Base-by-base conservation (phyloP, 768 basidiomycete species). In the Serendipita sp. region DNA sequence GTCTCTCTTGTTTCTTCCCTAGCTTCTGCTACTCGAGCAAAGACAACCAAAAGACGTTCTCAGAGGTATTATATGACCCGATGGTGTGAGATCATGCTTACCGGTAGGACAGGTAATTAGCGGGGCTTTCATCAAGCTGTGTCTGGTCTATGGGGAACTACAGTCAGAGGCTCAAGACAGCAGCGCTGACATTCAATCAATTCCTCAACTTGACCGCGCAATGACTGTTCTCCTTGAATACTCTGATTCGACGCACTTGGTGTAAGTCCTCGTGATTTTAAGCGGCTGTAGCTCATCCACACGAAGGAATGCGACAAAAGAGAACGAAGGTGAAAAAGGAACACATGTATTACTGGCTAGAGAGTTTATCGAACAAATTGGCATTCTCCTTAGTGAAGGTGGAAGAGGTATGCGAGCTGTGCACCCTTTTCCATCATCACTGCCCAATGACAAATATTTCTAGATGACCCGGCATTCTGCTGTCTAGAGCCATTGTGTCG, bases 1-100 rank as follows among this genome's bases (percentile, higher is more conserved):
- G 78, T 66, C 71, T 80, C 30, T 75, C 75, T 34, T 80, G 79
- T 71, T 80, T 80, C 72, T 73, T 80, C 69, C 79, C 79, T 1
- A 75, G 78, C 0, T 80, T 76, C 70, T 79, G 79, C 71, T 80
- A 78, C 69, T 77, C 78, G 10, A 73, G 76, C 2, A 68, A 75
- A 11, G 64, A 66, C 18, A 78, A 79, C 67, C 78, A 79, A 67
- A n/a, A 16, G 16, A 3, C 8, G 23, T 60, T 60, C 28, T 60
- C 56, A 16, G 35, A 30, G 56, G 56, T 60, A n/a, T 3, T n/a
- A 16, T 3, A 3, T 4, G 48, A 4, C 38, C 38, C n/a, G 48
- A 51, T 32, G 56, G 10, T 32, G 4, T 35, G 7, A 8, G 10
- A 8, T 8, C 56, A 8, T 60, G 8, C 32, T 32, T 3, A 60